phyloP scores from a whole-genome alignment of 257 asterid genomes.

The Marsdenia floribunda region DNA sequence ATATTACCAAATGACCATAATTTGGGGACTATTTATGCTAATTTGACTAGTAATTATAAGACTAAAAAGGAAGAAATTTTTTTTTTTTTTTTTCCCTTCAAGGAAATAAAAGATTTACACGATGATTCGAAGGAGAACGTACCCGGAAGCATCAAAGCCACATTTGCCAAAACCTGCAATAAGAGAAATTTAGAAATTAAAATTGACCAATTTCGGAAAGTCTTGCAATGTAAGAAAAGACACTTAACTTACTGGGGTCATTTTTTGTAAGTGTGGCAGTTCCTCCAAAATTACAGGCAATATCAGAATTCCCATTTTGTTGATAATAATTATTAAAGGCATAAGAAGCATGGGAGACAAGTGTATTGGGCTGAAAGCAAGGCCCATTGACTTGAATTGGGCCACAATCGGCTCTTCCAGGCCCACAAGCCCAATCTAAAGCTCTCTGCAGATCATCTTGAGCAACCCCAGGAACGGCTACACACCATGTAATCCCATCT shows the following conservation, averaged over 20 bases:
- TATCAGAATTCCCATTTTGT: conserved; percentile 62
- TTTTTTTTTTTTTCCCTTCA: neutral
- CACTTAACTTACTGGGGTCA: conserved; percentile 61
- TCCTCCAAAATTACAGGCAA: conserved; percentile 89
- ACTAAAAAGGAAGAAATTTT: too few species aligned
- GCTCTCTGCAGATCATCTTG: conserved; percentile 53
- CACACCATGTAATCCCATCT: conserved; percentile 69
- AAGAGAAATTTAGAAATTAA: neutral
- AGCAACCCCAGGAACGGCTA: conserved; percentile 55
- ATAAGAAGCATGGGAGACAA: conserved; percentile 63
- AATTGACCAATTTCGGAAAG: too few species aligned
- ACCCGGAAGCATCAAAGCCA: conserved; percentile 33
- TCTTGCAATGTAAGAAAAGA: too few species aligned
- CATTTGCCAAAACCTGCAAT: conserved; percentile 55
- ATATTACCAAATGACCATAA: too few species aligned
- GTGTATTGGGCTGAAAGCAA: conserved; percentile 63
- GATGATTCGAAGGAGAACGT: neutral
- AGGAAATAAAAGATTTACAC: neutral
- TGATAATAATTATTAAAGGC: conserved; percentile 79
- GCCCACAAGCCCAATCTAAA: conserved; percentile 84
- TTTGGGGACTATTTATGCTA: too few species aligned
- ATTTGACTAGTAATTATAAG: too few species aligned
- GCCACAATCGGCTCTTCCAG: conserved; percentile 50
- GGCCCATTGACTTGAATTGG: conserved; percentile 65
- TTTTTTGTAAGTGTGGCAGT: conserved; percentile 45